These are phyloP conservation scores for Geotrichum australiense DNA, from an alignment of 1,139 yeast species.

Conservation along the genomic window DNA sequence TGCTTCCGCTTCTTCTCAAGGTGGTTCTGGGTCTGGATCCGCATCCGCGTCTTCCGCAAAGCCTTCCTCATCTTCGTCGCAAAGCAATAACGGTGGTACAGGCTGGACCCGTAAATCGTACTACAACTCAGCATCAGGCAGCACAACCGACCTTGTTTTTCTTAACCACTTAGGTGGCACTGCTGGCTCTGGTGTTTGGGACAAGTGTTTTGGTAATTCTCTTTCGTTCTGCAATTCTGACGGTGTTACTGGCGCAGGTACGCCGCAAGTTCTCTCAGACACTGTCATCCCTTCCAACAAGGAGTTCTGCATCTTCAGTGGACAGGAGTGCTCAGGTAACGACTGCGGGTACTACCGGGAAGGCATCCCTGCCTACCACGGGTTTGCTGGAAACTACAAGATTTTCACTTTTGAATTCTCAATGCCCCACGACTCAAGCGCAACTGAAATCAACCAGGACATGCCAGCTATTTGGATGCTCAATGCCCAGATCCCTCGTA, in stretches of 20 bases:
- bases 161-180: conserved; percentile 76
- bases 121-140: conserved; percentile 52
- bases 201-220: conserved; percentile 79
- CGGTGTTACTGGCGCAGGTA: conserved; percentile 59
- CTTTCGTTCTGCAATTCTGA: conserved; percentile 71
- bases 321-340: conserved; percentile 48
- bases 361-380: conserved; percentile 88
- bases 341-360: conserved; percentile 79
- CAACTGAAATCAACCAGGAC: conserved; percentile 46
- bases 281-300: conserved; percentile 61
- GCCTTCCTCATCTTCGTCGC: conserved; percentile 21
- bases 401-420: conserved; percentile 83
- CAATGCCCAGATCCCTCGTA: conserved; percentile 91
- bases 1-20: conserved; percentile 22
- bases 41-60: conserved; percentile 27
- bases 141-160: conserved; percentile 67
- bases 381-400: conserved; percentile 62
- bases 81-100: conserved; percentile 29
- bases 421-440: conserved; percentile 67
- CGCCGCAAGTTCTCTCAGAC: conserved; percentile 55
- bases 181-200: conserved; percentile 80
- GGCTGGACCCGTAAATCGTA: conserved; percentile 74
- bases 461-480: conserved; percentile 97
- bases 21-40: conserved; percentile 18
- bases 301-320: conserved; percentile 75